Percentiles rank a stretch among this genome's conserved stretches.
Conservation (phyloP, 176 grass and related monocot genomes). For the Lolium multiflorum region DNA sequence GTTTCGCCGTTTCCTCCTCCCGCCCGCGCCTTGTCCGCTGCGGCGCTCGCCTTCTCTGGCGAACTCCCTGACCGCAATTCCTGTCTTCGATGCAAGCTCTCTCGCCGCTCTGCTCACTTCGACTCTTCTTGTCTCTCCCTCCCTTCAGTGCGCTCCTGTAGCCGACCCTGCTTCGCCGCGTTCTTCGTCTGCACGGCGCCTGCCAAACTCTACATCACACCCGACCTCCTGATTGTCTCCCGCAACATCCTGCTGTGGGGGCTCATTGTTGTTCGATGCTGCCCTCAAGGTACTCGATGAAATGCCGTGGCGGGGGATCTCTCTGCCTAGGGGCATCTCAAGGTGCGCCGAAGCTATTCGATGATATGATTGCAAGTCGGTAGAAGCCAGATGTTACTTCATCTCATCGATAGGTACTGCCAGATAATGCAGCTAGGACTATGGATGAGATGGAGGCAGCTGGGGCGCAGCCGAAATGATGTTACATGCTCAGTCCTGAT, state of each 20-base stretch:
- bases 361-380: constrained; percentile 51
- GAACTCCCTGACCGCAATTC: too few relatives aligned
- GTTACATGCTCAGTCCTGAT: constrained; percentile 75
- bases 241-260: constrained; percentile 80
- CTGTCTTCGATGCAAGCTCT: too few relatives aligned
- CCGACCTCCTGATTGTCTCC: constrained; percentile 66
- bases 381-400: constrained; percentile 59
- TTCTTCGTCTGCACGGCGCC: constrained; percentile 59
- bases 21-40: too few relatives aligned
- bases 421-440: constrained; percentile 54
- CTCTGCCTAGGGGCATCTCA: constrained; percentile 53
- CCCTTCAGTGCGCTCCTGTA: too few relatives aligned
- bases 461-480: constrained; percentile 59
- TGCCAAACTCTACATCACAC: constrained; percentile 63
- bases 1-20: too few relatives aligned
- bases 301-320: constrained; percentile 68
- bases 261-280: constrained; percentile 16
- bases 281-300: constrained; percentile 77
- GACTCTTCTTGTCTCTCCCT: too few relatives aligned
- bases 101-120: too few relatives aligned
- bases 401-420: constrained; percentile 70
- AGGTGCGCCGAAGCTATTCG: constrained; percentile 54
- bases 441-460: constrained; percentile 83
- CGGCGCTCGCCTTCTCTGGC: too few relatives aligned
- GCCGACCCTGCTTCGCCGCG: constrained; percentile 54